Evolutionary conservation across 352 stramenopile genomes (phyloP), one percentile per base, ranked within the genome.

Genomic region (Thalassiosira delicatula): DNA sequence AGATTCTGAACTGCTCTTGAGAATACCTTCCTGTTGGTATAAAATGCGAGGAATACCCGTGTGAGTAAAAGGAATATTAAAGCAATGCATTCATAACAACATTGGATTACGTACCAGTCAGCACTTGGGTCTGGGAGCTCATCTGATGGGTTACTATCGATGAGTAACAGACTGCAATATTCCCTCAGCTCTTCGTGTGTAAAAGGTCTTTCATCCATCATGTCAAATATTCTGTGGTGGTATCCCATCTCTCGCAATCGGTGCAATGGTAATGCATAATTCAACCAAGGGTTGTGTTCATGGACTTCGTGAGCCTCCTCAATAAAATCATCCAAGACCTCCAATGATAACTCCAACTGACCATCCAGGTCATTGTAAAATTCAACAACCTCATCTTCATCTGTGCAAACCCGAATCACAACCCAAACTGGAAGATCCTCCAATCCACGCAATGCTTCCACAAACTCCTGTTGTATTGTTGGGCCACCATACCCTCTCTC

Each of bases 351-450:
- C 73, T 94, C 90, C 11, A 95, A 73, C 65, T 93, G 59, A 35
- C 83, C 54, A 77, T 95, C 92, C 8, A 95, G 77, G 25, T 74
- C 70, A 75, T 94, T 94, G 76, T 92, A 95, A 80, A 92, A 95
- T 3, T 93, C 46, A 19, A 91, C 84, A 3, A 95, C 84, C 5
- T 66, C 27, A 35, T 92, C 84, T 69, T 95, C 89, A 76, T 95
- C 91, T 1, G 92, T 95, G 75, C 91, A 95, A 17, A 95, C 69
- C 33, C 91, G 76, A 30, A 95, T 82, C 33, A 95, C 85, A 29
- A 94, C 57, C 84, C 90, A 94, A 30, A 92, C 72, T 3, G 91
- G 91, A 9, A 95, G 74, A 29, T 76, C 81, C 62, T 90, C 65
- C 5, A 95, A 65, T 11, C 76, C 81, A 70, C 71, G 57, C 4